phyloP scores from a whole-genome alignment of 768 basidiomycete species.

The Xerocomus spinulosus region DNA sequence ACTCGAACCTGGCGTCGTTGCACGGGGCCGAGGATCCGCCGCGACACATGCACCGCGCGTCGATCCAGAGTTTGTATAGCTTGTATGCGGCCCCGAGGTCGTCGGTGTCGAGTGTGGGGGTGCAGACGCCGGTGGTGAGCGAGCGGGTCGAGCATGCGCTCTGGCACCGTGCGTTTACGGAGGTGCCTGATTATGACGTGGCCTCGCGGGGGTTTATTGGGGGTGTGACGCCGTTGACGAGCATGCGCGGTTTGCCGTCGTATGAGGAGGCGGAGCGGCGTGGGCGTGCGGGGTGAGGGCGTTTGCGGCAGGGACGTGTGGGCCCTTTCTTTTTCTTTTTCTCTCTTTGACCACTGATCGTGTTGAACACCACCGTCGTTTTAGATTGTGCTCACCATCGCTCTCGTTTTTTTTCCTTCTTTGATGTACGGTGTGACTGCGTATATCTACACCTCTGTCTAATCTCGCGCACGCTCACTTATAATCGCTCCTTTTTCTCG shows the following conservation, averaged over 20 bases:
- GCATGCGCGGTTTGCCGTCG: conserved; percentile 73
- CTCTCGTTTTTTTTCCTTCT: background rate
- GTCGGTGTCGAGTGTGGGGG: background rate
- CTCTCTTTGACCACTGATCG: background rate
- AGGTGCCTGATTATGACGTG: conserved; percentile 82
- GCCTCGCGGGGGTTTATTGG: conserved; percentile 87
- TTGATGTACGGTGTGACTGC: background rate
- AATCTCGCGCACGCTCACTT: too few species aligned
- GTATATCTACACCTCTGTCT: background rate
- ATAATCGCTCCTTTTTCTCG: background rate
- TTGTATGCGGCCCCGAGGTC: background rate
- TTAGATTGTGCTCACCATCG: too few species aligned
- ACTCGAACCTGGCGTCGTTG: conserved; percentile 26
- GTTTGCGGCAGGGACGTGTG: background rate
- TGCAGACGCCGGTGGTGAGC: conserved; percentile 6
- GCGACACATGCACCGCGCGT: conserved; percentile 1
- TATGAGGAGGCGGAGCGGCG: conserved; percentile 65
- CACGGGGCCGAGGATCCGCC: background rate
- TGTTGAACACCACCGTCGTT: background rate
- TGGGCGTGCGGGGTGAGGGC: background rate
- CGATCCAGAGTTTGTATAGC: background rate
- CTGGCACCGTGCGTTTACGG: conserved; percentile 62
- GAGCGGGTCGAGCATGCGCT: conserved; percentile 31
- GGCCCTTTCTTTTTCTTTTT: background rate
- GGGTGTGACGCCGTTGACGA: conserved; percentile 80